Conservation (phyloP, 257 asterid genomes). For the Nyctanthes arbortristis region DNA sequence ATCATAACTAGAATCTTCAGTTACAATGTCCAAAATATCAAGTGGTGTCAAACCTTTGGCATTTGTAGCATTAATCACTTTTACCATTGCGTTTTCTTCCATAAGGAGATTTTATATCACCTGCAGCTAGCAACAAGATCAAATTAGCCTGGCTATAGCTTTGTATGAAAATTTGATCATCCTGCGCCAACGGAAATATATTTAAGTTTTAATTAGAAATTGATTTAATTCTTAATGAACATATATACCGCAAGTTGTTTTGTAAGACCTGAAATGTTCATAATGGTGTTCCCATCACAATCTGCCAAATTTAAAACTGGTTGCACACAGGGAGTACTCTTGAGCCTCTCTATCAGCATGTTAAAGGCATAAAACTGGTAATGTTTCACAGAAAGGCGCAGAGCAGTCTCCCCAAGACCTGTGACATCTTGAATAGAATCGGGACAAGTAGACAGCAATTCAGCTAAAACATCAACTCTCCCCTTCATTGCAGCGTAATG, state of each 20-base stretch:
- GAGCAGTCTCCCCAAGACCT: slow-evolving; percentile 34
- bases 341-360: slow-evolving; percentile 25
- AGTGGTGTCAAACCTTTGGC: slow-evolving; percentile 11
- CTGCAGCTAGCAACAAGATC: too few species aligned
- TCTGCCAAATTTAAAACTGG: slow-evolving; percentile 19
- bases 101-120: too few species aligned
- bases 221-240: too few species aligned
- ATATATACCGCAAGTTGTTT: slow-evolving; percentile 20
- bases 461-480: slow-evolving; percentile 20
- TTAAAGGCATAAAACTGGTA: slow-evolving; percentile 30
- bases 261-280: slow-evolving; percentile 14
- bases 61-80: slow-evolving; percentile 13
- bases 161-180: too few species aligned
- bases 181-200: too few species aligned
- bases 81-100: neutral
- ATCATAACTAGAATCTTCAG: slow-evolving; percentile 20
- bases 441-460: slow-evolving; percentile 10
- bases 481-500: slow-evolving; percentile 28
- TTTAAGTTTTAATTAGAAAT: too few species aligned
- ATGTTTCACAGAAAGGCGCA: slow-evolving; percentile 35
- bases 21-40: slow-evolving; percentile 14
- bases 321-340: neutral
- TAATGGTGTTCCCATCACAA: slow-evolving; percentile 25
- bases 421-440: slow-evolving; percentile 27
- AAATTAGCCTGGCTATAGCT: too few species aligned